These are phyloP conservation scores for Mimosa bimucronata DNA, from an alignment of 306 rosid genomes.

Conservation along the genomic window DNA sequence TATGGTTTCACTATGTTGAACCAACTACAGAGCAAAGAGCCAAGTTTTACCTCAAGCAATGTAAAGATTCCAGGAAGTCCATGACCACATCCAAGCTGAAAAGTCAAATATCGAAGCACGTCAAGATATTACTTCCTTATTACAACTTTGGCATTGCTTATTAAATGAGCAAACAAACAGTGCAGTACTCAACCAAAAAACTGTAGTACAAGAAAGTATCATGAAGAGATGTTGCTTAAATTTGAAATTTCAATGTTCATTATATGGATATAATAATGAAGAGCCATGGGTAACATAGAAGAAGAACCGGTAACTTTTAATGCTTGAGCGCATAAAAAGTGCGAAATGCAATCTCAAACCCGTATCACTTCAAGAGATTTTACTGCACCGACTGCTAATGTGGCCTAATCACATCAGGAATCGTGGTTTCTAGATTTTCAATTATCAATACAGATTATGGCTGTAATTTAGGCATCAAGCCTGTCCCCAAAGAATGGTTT, in stretches of 20 bases:
- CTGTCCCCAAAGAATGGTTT: background rate
- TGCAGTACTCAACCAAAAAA: background rate
- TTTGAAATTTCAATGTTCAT: background rate
- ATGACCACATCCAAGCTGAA: conserved; percentile 96
- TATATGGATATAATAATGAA: background rate
- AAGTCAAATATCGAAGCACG: conserved; percentile 40
- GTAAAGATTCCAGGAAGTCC: conserved; percentile 95
- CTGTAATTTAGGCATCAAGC: conserved; percentile 10
- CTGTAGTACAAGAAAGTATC: background rate
- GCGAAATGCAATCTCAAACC: background rate
- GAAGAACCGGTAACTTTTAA: background rate
- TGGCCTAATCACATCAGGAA: background rate
- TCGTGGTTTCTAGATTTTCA: background rate
- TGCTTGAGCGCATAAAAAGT: background rate
- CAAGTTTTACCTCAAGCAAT: conserved; percentile 64
- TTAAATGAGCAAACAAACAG: background rate
- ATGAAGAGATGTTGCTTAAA: background rate
- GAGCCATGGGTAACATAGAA: background rate
- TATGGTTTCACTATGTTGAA: background rate
- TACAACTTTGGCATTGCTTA: background rate
- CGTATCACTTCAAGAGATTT: background rate
- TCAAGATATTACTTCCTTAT: background rate
- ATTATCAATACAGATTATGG: background rate
- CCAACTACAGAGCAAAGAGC: conserved; percentile 16
- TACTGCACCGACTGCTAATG: background rate